These are phyloP conservation scores for Laguncularia racemosa DNA, from an alignment of 345 rosid genomes.

Conservation along the genomic window DNA sequence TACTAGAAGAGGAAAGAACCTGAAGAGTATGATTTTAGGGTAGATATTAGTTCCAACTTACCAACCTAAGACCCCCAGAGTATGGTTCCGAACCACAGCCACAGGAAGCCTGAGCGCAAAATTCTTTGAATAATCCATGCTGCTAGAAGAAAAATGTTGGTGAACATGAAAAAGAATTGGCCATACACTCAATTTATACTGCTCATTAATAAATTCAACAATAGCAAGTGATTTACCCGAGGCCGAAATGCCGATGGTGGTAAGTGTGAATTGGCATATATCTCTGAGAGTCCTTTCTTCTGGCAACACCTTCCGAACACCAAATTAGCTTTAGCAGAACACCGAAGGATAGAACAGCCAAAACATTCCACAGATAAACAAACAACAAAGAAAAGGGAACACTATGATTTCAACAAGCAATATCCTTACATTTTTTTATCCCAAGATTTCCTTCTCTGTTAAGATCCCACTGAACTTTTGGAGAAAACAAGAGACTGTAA, in stretches of 20 bases:
- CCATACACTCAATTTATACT: constrained; percentile 16
- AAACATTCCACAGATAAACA: not conserved
- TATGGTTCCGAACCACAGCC: constrained; percentile 42
- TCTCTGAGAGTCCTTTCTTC: constrained; percentile 67
- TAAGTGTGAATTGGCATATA: constrained; percentile 47
- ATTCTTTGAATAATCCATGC: constrained; percentile 60
- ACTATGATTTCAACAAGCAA: too few relatives aligned
- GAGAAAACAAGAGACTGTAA: too few relatives aligned
- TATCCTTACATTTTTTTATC: too few relatives aligned
- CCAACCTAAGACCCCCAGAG: constrained; percentile 51
- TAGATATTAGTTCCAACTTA: constrained; percentile 19
- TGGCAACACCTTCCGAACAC: constrained; percentile 47
- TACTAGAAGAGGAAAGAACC: not conserved
- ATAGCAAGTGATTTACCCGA: constrained; percentile 35
- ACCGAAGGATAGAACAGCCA: constrained; percentile 3
- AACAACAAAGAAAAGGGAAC: constrained; percentile 4
- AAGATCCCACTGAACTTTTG: too few relatives aligned
- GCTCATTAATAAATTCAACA: not conserved
- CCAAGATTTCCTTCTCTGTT: too few relatives aligned
- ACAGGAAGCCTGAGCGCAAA: constrained; percentile 47
- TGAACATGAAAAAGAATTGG: not conserved
- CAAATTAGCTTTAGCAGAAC: too few relatives aligned
- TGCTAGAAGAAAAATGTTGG: constrained; percentile 28
- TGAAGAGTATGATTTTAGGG: not conserved
- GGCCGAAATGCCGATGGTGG: constrained; percentile 42